These are phyloP conservation scores for Tuber microsphaerosporum DNA, from an alignment of 495 filamentous ascomycete species.

Conservation along the genomic window DNA sequence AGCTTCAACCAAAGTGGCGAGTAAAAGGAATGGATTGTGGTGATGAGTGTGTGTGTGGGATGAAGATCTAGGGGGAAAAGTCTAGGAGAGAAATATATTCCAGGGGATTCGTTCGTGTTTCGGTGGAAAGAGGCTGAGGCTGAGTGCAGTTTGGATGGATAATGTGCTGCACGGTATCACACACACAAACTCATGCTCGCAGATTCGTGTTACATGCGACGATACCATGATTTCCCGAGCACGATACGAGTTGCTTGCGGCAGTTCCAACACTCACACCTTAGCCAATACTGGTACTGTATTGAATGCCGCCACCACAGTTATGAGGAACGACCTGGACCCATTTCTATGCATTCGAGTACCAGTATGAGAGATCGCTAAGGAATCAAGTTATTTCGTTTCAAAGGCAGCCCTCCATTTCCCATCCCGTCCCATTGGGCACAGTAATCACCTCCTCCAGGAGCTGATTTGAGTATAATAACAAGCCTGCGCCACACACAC, in stretches of 20 bases:
- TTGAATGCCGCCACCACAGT: neutral
- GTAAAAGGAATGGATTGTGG: slow-evolving; percentile 21
- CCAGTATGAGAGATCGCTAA: neutral
- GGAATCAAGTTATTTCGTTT: neutral
- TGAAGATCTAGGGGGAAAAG: neutral
- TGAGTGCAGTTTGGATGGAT: slow-evolving; percentile 1
- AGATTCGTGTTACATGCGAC: neutral
- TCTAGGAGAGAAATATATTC: neutral
- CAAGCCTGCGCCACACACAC: neutral
- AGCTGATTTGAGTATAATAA: neutral
- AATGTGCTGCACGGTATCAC: too few species aligned
- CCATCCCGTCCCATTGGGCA: neutral
- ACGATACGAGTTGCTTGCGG: neutral
- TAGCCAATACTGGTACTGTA: neutral
- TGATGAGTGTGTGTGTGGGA: slow-evolving; percentile 15
- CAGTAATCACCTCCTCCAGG: neutral
- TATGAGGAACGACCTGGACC: neutral
- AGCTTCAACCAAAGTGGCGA: slow-evolving; percentile 25
- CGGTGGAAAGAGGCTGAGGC: neutral
- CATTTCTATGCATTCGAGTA: neutral
- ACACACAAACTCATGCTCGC: neutral
- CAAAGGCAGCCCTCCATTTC: neutral
- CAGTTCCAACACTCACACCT: neutral
- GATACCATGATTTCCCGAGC: neutral
- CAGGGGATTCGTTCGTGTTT: neutral